Evolutionary conservation across 495 filamentous ascomycete genomes (phyloP).

Genomic region (Astrocystis sublimbata): DNA sequence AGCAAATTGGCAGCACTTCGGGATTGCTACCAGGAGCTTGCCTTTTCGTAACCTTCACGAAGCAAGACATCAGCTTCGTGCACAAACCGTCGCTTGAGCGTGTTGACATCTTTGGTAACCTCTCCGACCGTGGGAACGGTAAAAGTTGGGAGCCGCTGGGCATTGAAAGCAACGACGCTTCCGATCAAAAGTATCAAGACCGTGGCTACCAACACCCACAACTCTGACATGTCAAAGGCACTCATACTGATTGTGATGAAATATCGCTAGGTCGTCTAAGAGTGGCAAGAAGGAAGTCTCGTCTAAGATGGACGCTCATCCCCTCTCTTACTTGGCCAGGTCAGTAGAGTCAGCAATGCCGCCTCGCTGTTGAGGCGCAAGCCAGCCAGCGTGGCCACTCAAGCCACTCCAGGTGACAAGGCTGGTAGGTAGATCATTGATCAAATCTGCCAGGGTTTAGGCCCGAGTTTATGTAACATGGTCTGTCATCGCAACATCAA

Average conservation of each 20-base stretch:
- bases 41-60: slow-evolving; percentile 30
- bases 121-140: slow-evolving; percentile 25
- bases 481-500: slow-evolving; percentile 5
- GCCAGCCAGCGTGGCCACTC: not conserved
- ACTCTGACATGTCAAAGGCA: slow-evolving; percentile 7
- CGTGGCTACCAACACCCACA: slow-evolving; percentile 20
- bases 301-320: not conserved
- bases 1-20: not conserved
- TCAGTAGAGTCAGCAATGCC: no score
- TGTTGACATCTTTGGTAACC: slow-evolving; percentile 16
- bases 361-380: not conserved
- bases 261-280: not conserved
- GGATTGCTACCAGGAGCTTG: not conserved
- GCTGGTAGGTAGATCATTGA: not conserved
- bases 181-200: slow-evolving; percentile 17
- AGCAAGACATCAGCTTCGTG: slow-evolving; percentile 28
- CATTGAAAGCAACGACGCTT: slow-evolving; percentile 14
- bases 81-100: slow-evolving; percentile 27
- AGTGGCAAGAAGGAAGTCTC: not conserved
- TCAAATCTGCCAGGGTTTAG: not conserved
- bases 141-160: slow-evolving; percentile 21
- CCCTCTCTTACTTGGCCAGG: no score
- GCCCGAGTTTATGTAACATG: not conserved
- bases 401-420: not conserved
- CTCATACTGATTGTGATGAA: slow-evolving; percentile 13